Conservation (phyloP, 2,329 filamentous ascomycete genomes). For the Neurospora crassa region DNA sequence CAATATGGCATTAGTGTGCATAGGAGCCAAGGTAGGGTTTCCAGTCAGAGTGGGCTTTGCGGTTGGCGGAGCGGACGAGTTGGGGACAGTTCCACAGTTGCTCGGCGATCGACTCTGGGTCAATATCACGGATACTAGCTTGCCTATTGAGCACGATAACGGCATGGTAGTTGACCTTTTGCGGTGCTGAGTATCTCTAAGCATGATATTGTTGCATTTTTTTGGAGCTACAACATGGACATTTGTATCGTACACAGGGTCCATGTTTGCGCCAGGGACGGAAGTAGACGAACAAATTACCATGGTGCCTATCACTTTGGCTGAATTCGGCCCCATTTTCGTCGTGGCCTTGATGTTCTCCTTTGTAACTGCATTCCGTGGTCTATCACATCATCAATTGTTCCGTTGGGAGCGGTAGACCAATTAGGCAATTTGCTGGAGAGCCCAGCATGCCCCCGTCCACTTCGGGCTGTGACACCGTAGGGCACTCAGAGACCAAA, state of each 20-base stretch:
- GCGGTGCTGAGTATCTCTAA: neutral
- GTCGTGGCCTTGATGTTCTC: neutral
- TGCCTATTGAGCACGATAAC: neutral
- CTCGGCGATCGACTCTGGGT: neutral
- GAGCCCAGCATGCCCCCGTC: neutral
- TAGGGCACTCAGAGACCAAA: neutral
- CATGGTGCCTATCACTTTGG: neutral
- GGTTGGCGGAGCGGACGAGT: neutral
- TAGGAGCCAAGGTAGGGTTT: neutral
- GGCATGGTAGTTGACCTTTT: neutral
- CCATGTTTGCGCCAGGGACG: neutral
- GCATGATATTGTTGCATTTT: neutral
- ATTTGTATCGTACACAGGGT: neutral
- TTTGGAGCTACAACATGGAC: neutral
- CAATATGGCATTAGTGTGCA: neutral
- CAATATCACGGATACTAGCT: neutral
- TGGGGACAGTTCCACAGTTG: neutral
- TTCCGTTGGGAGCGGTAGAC: neutral
- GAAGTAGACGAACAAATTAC: neutral
- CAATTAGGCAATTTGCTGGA: neutral
- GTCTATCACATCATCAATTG: neutral
- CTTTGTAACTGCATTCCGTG: neutral
- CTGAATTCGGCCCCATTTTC: neutral
- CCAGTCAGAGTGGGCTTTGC: neutral
- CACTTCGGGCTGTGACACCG: neutral